A percentile compares a stretch with the other conserved stretches of the same genome.
Evolutionary conservation across 441 rosid genomes (phyloP).

Genomic region (Euphorbia neoarborescens): DNA sequence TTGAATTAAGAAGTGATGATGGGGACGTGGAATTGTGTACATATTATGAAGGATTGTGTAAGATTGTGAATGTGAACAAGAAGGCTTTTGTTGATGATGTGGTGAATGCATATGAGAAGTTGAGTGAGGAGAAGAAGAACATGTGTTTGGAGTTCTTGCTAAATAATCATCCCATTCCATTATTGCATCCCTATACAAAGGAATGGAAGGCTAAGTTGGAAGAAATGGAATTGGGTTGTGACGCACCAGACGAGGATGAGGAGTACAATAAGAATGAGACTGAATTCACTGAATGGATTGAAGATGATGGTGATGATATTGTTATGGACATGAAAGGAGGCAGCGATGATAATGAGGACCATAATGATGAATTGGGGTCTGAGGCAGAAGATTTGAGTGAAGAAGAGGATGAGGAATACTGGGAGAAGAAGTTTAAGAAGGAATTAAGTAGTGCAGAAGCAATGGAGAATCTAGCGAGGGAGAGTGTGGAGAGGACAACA

Average conservation of each 20-base stretch:
- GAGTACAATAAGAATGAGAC: slow-evolving; percentile 27
- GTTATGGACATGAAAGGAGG: slow-evolving; percentile 40
- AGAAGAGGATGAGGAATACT: slow-evolving; percentile 42
- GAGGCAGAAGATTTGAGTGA: slow-evolving; percentile 37
- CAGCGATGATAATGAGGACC: slow-evolving; percentile 29
- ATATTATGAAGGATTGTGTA: slow-evolving; percentile 77
- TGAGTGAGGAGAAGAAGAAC: slow-evolving; percentile 64
- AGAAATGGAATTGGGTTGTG: slow-evolving; percentile 88
- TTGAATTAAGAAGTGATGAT: slow-evolving; percentile 48
- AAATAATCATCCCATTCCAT: slow-evolving; percentile 51
- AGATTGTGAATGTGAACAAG: slow-evolving; percentile 63
- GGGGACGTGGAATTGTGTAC: slow-evolving; percentile 53
- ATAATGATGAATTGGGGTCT: slow-evolving; percentile 28
- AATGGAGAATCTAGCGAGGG: slow-evolving; percentile 65
- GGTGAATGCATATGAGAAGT: slow-evolving; percentile 68
- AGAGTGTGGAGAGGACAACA: slow-evolving; percentile 44
- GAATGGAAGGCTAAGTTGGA: slow-evolving; percentile 93
- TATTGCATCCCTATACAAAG: slow-evolving; percentile 84
- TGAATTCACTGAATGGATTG: slow-evolving; percentile 59
- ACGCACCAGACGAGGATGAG: slow-evolving; percentile 76
- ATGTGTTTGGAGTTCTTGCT: slow-evolving; percentile 68
- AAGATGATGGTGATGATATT: slow-evolving; percentile 40
- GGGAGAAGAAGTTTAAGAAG: slow-evolving; percentile 66
- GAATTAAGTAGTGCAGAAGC: slow-evolving; percentile 52
- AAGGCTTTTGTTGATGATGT: slow-evolving; percentile 93